Base-by-base conservation (phyloP, 2,329 filamentous ascomycete species). In the Phaeosphaeriaceae sp. region DNA sequence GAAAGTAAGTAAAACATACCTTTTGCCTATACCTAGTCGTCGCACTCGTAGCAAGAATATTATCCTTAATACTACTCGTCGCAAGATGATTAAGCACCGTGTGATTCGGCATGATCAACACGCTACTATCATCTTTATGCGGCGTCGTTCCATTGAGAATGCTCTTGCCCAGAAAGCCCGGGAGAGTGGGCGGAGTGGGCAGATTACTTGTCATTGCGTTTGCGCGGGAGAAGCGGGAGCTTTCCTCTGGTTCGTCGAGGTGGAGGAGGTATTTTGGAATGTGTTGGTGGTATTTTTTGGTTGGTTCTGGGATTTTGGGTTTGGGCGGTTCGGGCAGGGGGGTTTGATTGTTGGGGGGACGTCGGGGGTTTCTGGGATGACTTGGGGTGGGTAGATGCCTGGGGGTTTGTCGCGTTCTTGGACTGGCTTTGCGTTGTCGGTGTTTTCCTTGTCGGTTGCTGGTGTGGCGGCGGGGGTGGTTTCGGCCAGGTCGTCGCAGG, bases 1-100 rank as follows among this genome's bases (percentile, higher is more conserved):
- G n/a, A n/a, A n/a, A n/a, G 64, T 8, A 20, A 29, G 42, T 64
- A 46, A 66, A 54, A 20, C 79, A 48, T 67, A 90, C 90, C 85
- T 99, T 99, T 75, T 90, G 88, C 78, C 92, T 95, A 74, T 97
- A 99, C 73, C 94, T 84, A n/a, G 94, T 99, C 4, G 94, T 99
- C 12, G 91, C 93, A 67, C 92, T 97, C 5, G 96, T 95, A 28
- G 94, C 94, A 58, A 99, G 81, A 20, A 97, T 90, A 56, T 93
- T 92, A 61, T 96, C 92, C 79, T 96, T 97, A 74, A 99, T 99
- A 73, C 92, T 97, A 74, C 93, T 97, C 3, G 94, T 99, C 40
- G 93, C 93, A 61, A 99, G 79, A 73, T 99, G 94, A 62, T 99
- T 99, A 56, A 99, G 78, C 26, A 97, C 91, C 0, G 94, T 97